Base-by-base conservation (phyloP, 352 stramenopile genomes). In the Elongisporangium anandrum region DNA sequence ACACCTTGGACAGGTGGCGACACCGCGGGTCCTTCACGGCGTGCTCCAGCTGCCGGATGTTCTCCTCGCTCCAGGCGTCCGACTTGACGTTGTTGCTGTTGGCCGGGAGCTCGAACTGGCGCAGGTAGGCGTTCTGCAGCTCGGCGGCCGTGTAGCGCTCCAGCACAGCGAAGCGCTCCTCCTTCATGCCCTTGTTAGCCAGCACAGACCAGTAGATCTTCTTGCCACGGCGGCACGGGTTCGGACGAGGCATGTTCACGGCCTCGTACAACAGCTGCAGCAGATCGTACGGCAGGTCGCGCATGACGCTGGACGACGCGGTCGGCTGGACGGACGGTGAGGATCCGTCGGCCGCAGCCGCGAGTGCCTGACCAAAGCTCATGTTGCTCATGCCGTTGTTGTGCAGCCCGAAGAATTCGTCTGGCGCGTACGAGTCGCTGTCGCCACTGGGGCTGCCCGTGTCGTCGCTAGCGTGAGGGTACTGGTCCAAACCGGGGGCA, bases 201-300 rank as follows among this genome's bases (percentile, higher is more conserved):
- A 91, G 72, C 57, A 88, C 79, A 16, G 66, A 77, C 81, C 81
- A 91, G 59, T 88, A 84, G 48, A 91, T 81, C 59, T 91, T 89
- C 65, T 87, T 86, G 39, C 79, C 77, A 5, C 75, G 75, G 56
- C 81, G 81, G 53, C 81, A 91, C 50, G 81, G 69, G 58, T 91
- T 91, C n/a, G 77, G 75, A 19, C 81, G 77, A 56, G 78, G 71
- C 68, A 87, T 60, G 64, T 91, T 89, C 20, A 91, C 79, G 20
- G 81, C 81, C 54, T 91, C 77, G 52, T 89, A 87, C 63, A 91
- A 60, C 41, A 91, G 54, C 59, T 82, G 75, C 49, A 88, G 50
- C 21, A 85, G 76, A 51, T 81, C 66, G 12, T 77, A 69, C 16
- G 69, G 77, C 50, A 82, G 68, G 50, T 69, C 49, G 39, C 77